Base-by-base conservation (phyloP, 352 stramenopile species). In the Sclerospora graminicola region DNA sequence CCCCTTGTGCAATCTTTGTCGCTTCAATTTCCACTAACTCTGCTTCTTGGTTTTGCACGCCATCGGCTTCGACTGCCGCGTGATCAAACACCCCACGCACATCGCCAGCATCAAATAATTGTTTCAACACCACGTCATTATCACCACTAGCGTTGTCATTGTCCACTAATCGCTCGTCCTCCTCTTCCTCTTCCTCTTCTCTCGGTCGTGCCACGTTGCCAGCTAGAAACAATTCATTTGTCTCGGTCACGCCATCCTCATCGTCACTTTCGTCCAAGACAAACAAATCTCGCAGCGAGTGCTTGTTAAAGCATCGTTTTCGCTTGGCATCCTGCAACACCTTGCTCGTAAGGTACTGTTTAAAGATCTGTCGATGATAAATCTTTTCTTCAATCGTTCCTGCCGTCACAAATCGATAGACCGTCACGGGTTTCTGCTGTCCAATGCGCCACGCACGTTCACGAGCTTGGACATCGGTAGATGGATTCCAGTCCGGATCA, bases 361-460 rank as follows among this genome's bases (percentile, higher is more conserved):
- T 99, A 76, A 99, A 99, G 36, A 99, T 98, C 63, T 98, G 93
- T 0, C 96, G 67, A 49, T 99, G 95, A 66, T 99, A 99, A 35
- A 99, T 99, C 52, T 99, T 99, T 57, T 99, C 97, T 68, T 99
- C 97, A 45, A 99, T 98, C 16, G 96, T 99, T 4, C 96, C 96
- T 26, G 82, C 89, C 27, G 88, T 97, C 43, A 99, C 97, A 0
- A 99, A 61, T 1, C 82, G 55, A 36, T 91, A 94, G 13, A 94
- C 83, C 5, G 80, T 92, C n/a, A 94, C 82, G 24, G 69, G 70
- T 49, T 89, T 89, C 13, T 69, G 82, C 49, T 94, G 82, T 0
- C 82, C 82, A 29, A 99, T 90, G 8, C 97, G 71, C 90, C 92
- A 99, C 24, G 94, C 89, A n/a, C 97, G 83, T 53, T 99, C 96